Conservation (phyloP, 2,329 filamentous ascomycete genomes). For the Trematosphaeria pertusa region DNA sequence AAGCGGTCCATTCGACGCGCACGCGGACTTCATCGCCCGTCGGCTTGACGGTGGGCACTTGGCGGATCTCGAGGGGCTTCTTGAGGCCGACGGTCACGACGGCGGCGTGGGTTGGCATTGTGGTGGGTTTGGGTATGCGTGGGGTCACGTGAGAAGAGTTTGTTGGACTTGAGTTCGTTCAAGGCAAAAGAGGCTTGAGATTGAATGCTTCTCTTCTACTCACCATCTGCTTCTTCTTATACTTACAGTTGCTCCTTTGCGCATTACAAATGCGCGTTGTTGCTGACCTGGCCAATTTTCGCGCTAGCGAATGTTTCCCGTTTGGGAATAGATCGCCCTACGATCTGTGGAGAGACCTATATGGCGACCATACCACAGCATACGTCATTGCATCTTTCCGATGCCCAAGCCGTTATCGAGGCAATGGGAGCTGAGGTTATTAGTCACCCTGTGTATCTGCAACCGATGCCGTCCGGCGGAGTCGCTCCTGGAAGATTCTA, state of each 20-base stretch:
- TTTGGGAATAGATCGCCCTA: slow-evolving; percentile 8
- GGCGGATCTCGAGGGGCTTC: slow-evolving; percentile 42
- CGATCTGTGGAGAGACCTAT: too few relatives aligned
- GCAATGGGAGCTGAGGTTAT: too few relatives aligned
- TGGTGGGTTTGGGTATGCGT: neutral
- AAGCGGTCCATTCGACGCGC: slow-evolving; percentile 64
- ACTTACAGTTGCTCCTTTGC: neutral
- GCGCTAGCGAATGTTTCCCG: slow-evolving; percentile 22
- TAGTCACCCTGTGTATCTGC: too few relatives aligned
- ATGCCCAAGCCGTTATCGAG: too few relatives aligned
- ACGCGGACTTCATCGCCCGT: slow-evolving; percentile 59
- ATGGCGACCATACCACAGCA: too few relatives aligned
- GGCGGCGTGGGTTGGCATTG: slow-evolving; percentile 47
- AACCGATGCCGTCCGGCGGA: too few relatives aligned
- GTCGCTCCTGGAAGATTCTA: too few relatives aligned
- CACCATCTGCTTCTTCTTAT: neutral
- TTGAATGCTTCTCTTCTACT: neutral
- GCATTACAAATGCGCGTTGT: slow-evolving; percentile 2
- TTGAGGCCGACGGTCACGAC: slow-evolving; percentile 50
- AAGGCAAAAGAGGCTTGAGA: neutral
- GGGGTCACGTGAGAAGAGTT: too few relatives aligned
- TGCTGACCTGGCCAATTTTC: neutral
- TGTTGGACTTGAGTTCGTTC: too few relatives aligned
- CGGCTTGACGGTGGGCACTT: slow-evolving; percentile 46
- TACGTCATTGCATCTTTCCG: too few relatives aligned